Evolutionary conservation across 768 basidiomycete genomes (phyloP).

Genomic region (Pleurotus djamor): DNA sequence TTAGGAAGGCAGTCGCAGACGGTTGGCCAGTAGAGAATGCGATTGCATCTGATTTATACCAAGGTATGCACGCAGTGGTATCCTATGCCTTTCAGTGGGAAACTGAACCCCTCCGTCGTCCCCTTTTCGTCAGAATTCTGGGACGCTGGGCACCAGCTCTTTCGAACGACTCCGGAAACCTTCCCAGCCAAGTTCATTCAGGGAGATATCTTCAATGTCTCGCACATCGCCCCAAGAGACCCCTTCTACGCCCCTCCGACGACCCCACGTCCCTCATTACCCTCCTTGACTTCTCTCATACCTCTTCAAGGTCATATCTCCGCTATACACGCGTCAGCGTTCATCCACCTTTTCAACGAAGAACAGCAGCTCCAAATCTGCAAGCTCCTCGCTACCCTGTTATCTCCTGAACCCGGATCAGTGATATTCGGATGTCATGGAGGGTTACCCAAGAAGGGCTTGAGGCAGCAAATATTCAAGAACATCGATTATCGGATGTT

Average conservation of each 20-base stretch:
- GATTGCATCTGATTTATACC: slow-evolving; percentile 33
- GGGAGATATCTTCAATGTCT: slow-evolving; percentile 51
- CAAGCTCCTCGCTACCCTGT: slow-evolving; percentile 33
- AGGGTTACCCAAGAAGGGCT: slow-evolving; percentile 28
- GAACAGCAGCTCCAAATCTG: slow-evolving; percentile 38
- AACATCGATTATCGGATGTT: slow-evolving; percentile 19
- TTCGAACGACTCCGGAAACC: slow-evolving; percentile 44
- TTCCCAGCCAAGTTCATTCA: slow-evolving; percentile 56
- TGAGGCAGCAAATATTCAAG: neutral
- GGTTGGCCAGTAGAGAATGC: slow-evolving; percentile 35
- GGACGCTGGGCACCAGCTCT: slow-evolving; percentile 61
- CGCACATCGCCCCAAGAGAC: slow-evolving; percentile 31
- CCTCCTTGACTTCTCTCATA: slow-evolving; percentile 35
- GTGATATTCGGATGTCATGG: slow-evolving; percentile 43
- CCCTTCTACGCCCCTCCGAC: slow-evolving; percentile 20
- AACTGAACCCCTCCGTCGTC: neutral
- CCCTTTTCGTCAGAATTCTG: slow-evolving; percentile 44
- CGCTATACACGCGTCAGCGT: slow-evolving; percentile 44
- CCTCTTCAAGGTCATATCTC: slow-evolving; percentile 44
- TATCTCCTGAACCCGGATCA: slow-evolving; percentile 39
- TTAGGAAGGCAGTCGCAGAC: slow-evolving; percentile 33
- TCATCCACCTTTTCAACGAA: slow-evolving; percentile 53
- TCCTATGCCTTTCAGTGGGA: neutral
- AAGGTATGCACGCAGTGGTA: slow-evolving; percentile 17
- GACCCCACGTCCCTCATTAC: slow-evolving; percentile 21